Evolutionary conservation across 2,329 filamentous ascomycete species (phyloP).

Genomic region (Verticillium klebahnii): DNA sequence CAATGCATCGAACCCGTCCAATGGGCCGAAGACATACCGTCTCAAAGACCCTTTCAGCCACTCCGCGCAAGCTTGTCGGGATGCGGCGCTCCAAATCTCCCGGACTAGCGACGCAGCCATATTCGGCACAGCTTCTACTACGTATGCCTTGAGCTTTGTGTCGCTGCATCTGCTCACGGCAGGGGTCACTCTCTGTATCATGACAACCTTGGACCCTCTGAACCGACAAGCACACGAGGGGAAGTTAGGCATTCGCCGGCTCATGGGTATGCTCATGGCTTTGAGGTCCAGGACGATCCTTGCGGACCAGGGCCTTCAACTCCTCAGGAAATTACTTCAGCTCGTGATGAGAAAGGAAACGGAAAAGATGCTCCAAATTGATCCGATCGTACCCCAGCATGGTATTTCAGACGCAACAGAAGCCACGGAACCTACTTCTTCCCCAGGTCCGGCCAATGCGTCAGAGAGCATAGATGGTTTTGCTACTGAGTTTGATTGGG

Average conservation of each 20-base stretch:
- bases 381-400: background rate
- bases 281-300: constrained; percentile 16
- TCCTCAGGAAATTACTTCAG: constrained; percentile 14
- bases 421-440: too few species aligned
- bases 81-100: constrained; percentile 18
- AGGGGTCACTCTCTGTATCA: constrained; percentile 17
- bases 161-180: constrained; percentile 20
- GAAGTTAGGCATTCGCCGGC: constrained; percentile 15
- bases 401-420: too few species aligned
- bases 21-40: background rate
- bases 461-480: too few species aligned
- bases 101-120: constrained; percentile 3
- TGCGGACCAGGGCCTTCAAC: constrained; percentile 16
- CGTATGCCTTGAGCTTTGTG: constrained; percentile 19
- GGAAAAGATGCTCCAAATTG: constrained; percentile 14
- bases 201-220: constrained; percentile 15
- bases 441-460: too few species aligned
- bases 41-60: background rate
- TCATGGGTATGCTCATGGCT: constrained; percentile 18
- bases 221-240: constrained; percentile 13
- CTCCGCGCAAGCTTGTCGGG: constrained; percentile 13
- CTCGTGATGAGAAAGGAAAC: constrained; percentile 17
- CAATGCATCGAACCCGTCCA: background rate
- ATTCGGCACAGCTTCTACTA: constrained; percentile 14
- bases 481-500: background rate